phyloP scores from a whole-genome alignment of 1,284 basidiomycete species.

The Trichosporon sp. region DNA sequence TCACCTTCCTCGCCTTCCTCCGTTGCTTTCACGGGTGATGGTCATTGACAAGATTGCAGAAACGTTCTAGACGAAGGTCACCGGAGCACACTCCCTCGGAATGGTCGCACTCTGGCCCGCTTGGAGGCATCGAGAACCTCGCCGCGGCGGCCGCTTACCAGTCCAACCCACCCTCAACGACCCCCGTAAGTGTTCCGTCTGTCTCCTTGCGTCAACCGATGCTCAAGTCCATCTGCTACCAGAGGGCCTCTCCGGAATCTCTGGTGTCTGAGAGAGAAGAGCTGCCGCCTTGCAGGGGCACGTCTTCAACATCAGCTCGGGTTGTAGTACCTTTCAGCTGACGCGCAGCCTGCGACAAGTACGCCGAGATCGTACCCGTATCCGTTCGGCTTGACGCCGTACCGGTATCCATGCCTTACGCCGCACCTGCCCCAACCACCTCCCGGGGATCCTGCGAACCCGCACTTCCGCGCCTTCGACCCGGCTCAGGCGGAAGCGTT shows the following conservation, averaged over 20 bases:
- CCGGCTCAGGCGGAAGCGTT: slow-evolving; percentile 27
- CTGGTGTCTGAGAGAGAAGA: too few relatives aligned
- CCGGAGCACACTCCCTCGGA: slow-evolving; percentile 13
- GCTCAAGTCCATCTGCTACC: too few relatives aligned
- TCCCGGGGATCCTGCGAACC: slow-evolving; percentile 40
- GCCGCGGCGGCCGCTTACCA: slow-evolving; percentile 34
- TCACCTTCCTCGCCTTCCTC: neutral
- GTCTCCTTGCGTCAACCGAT: too few relatives aligned
- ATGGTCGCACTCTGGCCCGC: slow-evolving; percentile 21
- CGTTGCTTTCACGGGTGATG: too few relatives aligned
- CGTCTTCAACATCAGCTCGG: too few relatives aligned
- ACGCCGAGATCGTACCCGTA: slow-evolving; percentile 30
- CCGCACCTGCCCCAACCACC: slow-evolving; percentile 38
- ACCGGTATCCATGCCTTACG: slow-evolving; percentile 42
- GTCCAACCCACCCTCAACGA: slow-evolving; percentile 20
- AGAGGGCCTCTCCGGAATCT: too few relatives aligned
- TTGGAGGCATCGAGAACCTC: slow-evolving; percentile 35
- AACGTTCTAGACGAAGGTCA: slow-evolving; percentile 29
- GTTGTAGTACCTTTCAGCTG: neutral
- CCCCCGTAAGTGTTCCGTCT: neutral
- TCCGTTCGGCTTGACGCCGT: slow-evolving; percentile 46
- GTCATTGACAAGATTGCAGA: slow-evolving; percentile 22
- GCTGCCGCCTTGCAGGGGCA: too few relatives aligned
- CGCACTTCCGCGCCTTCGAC: slow-evolving; percentile 40
- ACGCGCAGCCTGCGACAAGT: neutral